Base-by-base conservation (phyloP, 768 basidiomycete genomes). In the Boletales sp. region DNA sequence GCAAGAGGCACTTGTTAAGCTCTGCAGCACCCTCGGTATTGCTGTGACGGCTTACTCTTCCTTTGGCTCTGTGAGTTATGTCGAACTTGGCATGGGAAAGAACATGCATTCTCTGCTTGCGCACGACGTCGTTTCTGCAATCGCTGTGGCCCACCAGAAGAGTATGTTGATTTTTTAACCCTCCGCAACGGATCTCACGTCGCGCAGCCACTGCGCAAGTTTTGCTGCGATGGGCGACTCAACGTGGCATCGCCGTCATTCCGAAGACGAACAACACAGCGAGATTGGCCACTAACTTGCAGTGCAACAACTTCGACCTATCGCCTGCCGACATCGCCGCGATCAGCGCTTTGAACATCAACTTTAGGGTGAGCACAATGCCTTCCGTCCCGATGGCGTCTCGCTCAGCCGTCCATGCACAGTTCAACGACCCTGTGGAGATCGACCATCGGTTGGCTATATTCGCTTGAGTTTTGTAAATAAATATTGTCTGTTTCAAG, bases 221-320 rank as follows among this genome's bases (percentile, higher is more conserved):
- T 19, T 69, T 90, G 35, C 76, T 92, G 46, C 78, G 87, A 56
- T 92, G 89, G 89, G 81, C 86, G 2, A 86, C 84, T 13, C 86
- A 89, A 60, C 82, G 81, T 34, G 82, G 79, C 10, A 75, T 90
- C 51, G 82, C 83, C 32, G 82, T 90, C 40, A 79, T 92, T 53
- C 89, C 89, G 41, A 92, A 92, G 74, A 79, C 76, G 44, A 81
- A 80, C 63, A 58, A 72, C 55, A 44, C 54, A 4, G 52, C 62
- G 8, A 73, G 77, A 45, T 57, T 77, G 49, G 57, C 60, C 17
- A 57, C 71, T 55, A 82, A 82, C 71, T 57, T 85, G 56, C 61
- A 74, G 38, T 72, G 72, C 61, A 64, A 69, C 51, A 63, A 63
- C 32, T 77, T 78, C 54, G 67, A 81, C 55, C 74, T 92, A 40